Percentiles rank a stretch among this genome's conserved stretches.
Evolutionary conservation across 2,329 filamentous ascomycete species (phyloP).

Genomic region (Sordariomycetes sp.): DNA sequence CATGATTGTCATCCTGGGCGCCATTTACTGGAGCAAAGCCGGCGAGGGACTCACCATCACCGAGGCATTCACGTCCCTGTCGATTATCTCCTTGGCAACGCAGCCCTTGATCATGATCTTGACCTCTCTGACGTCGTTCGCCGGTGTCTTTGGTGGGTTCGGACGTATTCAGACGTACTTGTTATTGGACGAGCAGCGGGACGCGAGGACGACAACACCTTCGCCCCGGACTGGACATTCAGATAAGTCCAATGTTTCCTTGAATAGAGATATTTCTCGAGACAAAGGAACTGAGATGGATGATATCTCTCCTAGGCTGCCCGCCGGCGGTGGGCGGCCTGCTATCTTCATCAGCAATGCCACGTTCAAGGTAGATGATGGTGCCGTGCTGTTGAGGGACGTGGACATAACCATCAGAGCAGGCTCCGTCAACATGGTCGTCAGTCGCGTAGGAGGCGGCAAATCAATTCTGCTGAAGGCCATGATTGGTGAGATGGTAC

Average conservation of each 20-base stretch:
- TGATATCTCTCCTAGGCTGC: background rate
- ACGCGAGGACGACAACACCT: conserved; percentile 1
- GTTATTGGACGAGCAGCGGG: conserved; percentile 12
- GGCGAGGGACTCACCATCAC: conserved; percentile 18
- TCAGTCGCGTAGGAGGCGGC: conserved; percentile 28
- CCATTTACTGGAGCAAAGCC: conserved; percentile 21
- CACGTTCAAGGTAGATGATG: conserved; percentile 9
- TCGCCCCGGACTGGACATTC: background rate
- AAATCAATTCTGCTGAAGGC: conserved; percentile 29
- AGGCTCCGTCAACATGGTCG: conserved; percentile 17
- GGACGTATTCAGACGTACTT: conserved; percentile 22
- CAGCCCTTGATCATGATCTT: conserved; percentile 22
- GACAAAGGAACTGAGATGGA: too few relatives aligned
- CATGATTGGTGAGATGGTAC: conserved; percentile 24
- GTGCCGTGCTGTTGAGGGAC: conserved; percentile 10
- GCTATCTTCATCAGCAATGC: conserved; percentile 6
- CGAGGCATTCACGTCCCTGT: conserved; percentile 24
- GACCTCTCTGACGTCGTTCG: conserved; percentile 20
- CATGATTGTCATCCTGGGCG: conserved; percentile 20
- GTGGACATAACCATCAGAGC: conserved; percentile 12
- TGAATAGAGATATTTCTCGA: too few relatives aligned
- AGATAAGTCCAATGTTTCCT: background rate
- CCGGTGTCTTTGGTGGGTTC: conserved; percentile 21
- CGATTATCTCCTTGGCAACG: conserved; percentile 21
- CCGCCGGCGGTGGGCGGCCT: background rate